Percentiles rank a stretch among this genome's conserved stretches.
Conservation (phyloP, 495 filamentous ascomycete species). For the Aspergillus egyptiacus region DNA sequence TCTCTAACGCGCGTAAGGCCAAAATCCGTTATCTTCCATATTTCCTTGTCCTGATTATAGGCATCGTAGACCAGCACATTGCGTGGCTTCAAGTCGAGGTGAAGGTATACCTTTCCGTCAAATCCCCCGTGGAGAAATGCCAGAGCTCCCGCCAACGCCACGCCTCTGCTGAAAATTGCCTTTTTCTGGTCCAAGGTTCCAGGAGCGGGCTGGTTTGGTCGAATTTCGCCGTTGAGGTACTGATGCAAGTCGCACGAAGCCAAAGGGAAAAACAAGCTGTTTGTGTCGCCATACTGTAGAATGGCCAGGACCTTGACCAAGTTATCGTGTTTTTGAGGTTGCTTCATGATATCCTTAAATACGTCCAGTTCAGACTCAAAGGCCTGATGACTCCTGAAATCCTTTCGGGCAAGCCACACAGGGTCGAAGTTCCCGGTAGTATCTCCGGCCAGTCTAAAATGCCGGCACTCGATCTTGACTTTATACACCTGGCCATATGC, state of each 20-base stretch:
- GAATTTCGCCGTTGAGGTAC: conserved; percentile 7
- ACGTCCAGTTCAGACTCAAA: conserved; percentile 11
- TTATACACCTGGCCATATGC: conserved; percentile 15
- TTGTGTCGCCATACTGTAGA: conserved; percentile 11
- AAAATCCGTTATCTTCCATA: conserved; percentile 31
- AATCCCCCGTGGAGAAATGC: conserved; percentile 24
- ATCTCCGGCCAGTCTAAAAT: conserved; percentile 3
- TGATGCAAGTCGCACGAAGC: conserved; percentile 15
- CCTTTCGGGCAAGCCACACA: conserved; percentile 12
- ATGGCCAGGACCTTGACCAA: conserved; percentile 15
- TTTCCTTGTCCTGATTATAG: conserved; percentile 8
- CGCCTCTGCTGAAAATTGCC: conserved; percentile 13
- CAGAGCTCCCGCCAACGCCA: conserved; percentile 18
- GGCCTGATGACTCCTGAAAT: conserved; percentile 9
- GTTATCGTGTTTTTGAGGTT: conserved; percentile 9
- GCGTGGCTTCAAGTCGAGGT: conserved; percentile 42
- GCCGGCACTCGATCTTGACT: conserved; percentile 13
- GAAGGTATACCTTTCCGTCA: conserved; percentile 16
- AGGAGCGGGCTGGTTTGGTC: not conserved
- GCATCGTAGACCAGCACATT: conserved; percentile 33
- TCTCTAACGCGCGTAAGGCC: conserved; percentile 20
- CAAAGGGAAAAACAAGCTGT: conserved; percentile 17
- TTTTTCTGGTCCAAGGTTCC: not conserved
- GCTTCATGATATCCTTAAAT: conserved; percentile 9
- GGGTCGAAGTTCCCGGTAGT: conserved; percentile 1